Conservation (phyloP, 257 asterid species). For the Ligustrum vulgare region DNA sequence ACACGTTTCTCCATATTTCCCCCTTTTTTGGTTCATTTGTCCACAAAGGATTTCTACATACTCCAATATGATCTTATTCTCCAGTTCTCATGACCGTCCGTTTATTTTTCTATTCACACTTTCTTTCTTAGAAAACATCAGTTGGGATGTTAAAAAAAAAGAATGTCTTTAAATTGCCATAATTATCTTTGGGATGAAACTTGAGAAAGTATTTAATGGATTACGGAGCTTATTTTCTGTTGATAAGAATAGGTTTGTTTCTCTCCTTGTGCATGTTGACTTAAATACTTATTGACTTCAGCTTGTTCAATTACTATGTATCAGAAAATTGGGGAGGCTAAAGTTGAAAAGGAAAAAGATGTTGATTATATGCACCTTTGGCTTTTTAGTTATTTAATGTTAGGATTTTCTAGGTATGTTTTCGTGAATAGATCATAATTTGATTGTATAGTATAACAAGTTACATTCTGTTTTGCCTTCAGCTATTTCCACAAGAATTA, state of each 20-base stretch:
- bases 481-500: no score
- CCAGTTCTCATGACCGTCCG: neutral
- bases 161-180: neutral
- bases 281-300: neutral
- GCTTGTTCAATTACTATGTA: conserved; percentile 20
- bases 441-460: conserved; percentile 1
- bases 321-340: conserved; percentile 94
- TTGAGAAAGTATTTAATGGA: neutral
- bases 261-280: neutral
- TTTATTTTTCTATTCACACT: neutral
- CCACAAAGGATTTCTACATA: neutral
- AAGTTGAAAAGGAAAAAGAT: conserved; percentile 71
- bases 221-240: neutral
- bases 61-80: neutral
- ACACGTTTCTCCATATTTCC: no score
- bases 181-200: neutral
- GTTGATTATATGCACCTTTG: conserved; percentile 39
- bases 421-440: neutral
- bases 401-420: neutral
- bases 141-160: neutral
- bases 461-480: conserved; percentile 21
- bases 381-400: neutral
- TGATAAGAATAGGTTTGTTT: neutral
- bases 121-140: neutral
- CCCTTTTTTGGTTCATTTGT: conserved; percentile 7